A percentile compares a stretch with the other conserved stretches of the same genome.
These are phyloP conservation scores for Typha latifolia DNA, from an alignment of 176 grass and related monocot genomes.

Conservation along the genomic window DNA sequence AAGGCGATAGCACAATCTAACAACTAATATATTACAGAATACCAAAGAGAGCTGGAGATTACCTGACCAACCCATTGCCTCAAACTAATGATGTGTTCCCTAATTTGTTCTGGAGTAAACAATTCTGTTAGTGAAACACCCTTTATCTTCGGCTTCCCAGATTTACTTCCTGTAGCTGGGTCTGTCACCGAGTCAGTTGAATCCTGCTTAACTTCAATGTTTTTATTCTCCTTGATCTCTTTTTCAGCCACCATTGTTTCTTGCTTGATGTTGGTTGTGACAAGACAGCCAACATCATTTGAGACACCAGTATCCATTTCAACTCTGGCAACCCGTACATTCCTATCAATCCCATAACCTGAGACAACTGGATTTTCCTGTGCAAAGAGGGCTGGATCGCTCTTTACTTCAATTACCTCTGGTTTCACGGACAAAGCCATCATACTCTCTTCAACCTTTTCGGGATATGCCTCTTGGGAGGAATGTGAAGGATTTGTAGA, in stretches of 20 bases:
- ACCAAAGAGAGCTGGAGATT: conserved; percentile 10
- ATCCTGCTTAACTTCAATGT: conserved; percentile 67
- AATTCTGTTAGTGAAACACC: conserved; percentile 95
- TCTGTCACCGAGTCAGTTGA: conserved; percentile 43
- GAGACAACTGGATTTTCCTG: conserved; percentile 33
- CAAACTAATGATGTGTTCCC: conserved; percentile 76
- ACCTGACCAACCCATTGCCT: conserved; percentile 99
- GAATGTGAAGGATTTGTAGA: conserved; percentile 36
- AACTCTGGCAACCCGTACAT: conserved; percentile 29
- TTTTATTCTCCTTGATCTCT: conserved; percentile 28
- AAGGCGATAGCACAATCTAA: too few relatives aligned
- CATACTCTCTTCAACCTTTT: conserved; percentile 46
- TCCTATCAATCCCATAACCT: conserved; percentile 38
- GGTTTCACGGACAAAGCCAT: conserved; percentile 36
- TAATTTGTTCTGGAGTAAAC: conserved; percentile 95
- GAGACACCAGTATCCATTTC: conserved; percentile 42
- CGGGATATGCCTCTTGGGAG: conserved; percentile 40
- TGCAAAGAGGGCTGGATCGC: conserved; percentile 14
- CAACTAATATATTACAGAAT: background rate
- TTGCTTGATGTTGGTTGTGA: conserved; percentile 38
- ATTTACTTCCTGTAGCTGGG: conserved; percentile 51
- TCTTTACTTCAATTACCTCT: conserved; percentile 47
- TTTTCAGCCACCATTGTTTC: conserved; percentile 56
- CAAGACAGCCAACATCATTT: conserved; percentile 35
- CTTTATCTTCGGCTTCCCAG: conserved; percentile 96